Percentiles rank a stretch among this genome's conserved stretches.
phyloP scores from a whole-genome alignment of 163 green algal genomes.

The Volvox carteri region DNA sequence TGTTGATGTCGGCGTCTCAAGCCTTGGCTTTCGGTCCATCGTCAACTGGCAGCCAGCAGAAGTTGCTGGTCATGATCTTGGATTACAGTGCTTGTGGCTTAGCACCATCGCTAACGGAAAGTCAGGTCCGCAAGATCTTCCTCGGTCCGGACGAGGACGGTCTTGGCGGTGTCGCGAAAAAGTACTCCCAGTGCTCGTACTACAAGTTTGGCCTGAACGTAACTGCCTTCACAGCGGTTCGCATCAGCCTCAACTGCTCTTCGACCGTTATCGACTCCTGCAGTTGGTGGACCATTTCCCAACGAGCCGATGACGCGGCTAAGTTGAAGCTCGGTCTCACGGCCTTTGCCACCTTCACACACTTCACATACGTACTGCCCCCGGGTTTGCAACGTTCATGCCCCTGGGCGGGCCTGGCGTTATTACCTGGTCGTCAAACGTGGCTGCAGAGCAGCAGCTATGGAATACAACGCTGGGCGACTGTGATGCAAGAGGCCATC shows the following conservation, averaged over 20 bases:
- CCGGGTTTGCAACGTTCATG: not conserved
- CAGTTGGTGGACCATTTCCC: not conserved
- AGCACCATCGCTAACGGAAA: not conserved
- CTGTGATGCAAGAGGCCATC: slow-evolving; percentile 1
- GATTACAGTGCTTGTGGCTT: not conserved
- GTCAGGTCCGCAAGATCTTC: not conserved
- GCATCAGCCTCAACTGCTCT: not conserved
- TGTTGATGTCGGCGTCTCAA: not conserved
- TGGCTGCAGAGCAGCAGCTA: not conserved
- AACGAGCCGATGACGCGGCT: not conserved
- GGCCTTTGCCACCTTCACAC: not conserved
- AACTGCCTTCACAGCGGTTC: not conserved
- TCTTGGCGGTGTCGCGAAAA: not conserved
- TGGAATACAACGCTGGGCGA: not conserved
- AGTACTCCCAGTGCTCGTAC: not conserved
- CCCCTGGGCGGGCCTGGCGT: not conserved
- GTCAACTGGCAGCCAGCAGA: not conserved
- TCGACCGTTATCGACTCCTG: not conserved
- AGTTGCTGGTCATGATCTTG: not conserved
- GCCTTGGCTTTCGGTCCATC: not conserved
- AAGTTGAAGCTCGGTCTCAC: not conserved
- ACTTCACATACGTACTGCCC: not conserved
- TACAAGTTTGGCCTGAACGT: not conserved
- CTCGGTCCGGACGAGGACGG: not conserved
- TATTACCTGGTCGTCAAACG: not conserved